Evolutionary conservation across 116 monocot genomes (phyloP).

Genomic region (Papilionanthe hybrid): DNA sequence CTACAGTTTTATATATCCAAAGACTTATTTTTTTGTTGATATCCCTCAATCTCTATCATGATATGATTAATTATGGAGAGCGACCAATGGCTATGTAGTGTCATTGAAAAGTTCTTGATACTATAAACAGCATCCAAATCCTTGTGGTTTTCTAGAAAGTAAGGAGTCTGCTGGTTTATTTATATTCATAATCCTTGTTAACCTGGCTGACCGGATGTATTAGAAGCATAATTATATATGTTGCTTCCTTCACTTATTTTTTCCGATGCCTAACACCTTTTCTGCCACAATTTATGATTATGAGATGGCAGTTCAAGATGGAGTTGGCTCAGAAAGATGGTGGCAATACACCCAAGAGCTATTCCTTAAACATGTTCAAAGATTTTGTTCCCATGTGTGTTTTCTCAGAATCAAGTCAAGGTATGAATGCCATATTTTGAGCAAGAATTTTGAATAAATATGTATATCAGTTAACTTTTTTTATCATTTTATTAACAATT

Average conservation of each 20-base stretch:
- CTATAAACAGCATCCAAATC: not conserved
- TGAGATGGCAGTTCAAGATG: constrained; percentile 80
- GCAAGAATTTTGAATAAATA: not conserved
- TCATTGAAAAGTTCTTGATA: not conserved
- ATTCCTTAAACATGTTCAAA: constrained; percentile 93
- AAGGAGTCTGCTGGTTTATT: not conserved
- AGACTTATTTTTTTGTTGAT: too few species aligned
- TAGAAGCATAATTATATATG: not conserved
- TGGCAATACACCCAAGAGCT: constrained; percentile 82
- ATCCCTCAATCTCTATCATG: too few species aligned
- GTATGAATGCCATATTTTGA: constrained; percentile 25
- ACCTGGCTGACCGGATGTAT: not conserved
- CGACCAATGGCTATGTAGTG: not conserved
- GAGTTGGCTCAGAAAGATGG: constrained; percentile 65
- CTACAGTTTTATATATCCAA: too few species aligned
- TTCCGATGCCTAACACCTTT: not conserved
- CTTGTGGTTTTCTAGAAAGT: not conserved
- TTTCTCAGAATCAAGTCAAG: constrained; percentile 84
- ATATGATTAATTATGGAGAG: not conserved
- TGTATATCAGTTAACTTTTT: not conserved
- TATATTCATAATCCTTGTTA: not conserved
- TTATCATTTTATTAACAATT: constrained; percentile 6
- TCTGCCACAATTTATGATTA: constrained; percentile 1
- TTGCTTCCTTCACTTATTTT: not conserved
- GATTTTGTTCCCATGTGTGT: constrained; percentile 97